Base-by-base conservation (phyloP, 2,329 filamentous ascomycete genomes). In the Cladosporium sp. region DNA sequence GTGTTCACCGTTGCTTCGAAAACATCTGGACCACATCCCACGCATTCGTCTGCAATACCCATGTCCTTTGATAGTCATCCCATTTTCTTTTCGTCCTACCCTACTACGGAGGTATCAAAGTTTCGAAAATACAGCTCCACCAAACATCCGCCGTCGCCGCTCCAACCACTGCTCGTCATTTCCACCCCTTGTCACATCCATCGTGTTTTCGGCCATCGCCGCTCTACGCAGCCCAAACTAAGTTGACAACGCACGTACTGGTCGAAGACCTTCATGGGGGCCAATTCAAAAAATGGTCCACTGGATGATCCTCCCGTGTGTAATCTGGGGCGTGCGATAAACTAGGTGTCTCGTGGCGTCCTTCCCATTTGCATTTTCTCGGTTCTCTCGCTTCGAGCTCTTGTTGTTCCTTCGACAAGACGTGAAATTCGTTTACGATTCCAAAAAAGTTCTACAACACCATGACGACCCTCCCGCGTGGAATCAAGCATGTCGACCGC, bases 401-500 rank as follows among this genome's bases (percentile, higher is more conserved):
- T 37, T 12, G 22, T 27, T 9, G 22, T 27, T 27, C 22, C 22
- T 27, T 27, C 22, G 22, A 27, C 22, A 27, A 27, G 22, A 27
- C 4, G 22, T 5, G 9, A 9, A 27, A 4, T n/a, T n/a, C n/a
- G n/a, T n/a, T n/a, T n/a, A n/a, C n/a, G n/a, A n/a, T n/a, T n/a
- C n/a, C n/a, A n/a, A n/a, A n/a, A n/a, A n/a, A n/a, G n/a, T n/a
- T n/a, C n/a, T n/a, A n/a, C n/a, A n/a, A n/a, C n/a, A n/a, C n/a
- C n/a, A 58, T 55, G 52, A 36, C 55, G 36, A 36, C 43, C 17
- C 44, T 60, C 24, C 57, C 59, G 11, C 53, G 48, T 44, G 56
- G 57, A 29, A 59, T 71, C 66, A 62, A 83, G 64, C 85, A 88
- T 61, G 76, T 89, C 58, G 80, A 85, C 66, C 81, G 86, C 39